Conservation (phyloP, 257 asterid species). For the Primulina huaijiensis region DNA sequence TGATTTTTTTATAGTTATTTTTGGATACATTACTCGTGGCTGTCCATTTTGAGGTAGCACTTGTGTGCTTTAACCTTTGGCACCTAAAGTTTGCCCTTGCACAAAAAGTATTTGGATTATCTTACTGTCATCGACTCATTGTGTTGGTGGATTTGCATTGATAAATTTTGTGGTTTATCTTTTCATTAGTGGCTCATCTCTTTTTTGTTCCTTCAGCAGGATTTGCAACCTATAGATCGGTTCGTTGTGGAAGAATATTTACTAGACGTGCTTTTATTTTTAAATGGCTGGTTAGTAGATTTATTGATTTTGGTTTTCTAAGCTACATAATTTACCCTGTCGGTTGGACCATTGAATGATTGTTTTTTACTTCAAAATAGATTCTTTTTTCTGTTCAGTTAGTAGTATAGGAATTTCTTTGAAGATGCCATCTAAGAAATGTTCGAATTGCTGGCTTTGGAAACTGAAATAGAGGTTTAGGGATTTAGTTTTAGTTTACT, state of each 20-base stretch:
- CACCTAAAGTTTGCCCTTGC: slow-evolving; percentile 1
- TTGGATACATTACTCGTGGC: neutral
- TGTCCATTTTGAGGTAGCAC: neutral
- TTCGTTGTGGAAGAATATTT: slow-evolving; percentile 93
- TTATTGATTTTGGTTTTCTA: slow-evolving; percentile 19
- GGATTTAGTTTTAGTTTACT: slow-evolving; percentile 11
- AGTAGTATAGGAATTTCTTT: neutral
- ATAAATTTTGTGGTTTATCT: slow-evolving; percentile 5
- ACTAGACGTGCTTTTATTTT: slow-evolving; percentile 82
- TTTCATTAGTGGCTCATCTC: slow-evolving; percentile 25
- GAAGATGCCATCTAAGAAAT: slow-evolving; percentile 5
- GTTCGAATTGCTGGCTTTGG: slow-evolving; percentile 19
- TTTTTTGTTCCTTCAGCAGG: slow-evolving; percentile 47
- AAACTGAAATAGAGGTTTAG: slow-evolving; percentile 11
- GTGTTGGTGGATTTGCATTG: neutral
- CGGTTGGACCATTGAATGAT: neutral
- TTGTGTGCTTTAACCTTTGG: neutral
- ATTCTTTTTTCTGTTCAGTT: neutral
- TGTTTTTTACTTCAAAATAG: neutral
- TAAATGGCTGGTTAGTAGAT: slow-evolving; percentile 94
- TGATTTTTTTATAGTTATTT: neutral
- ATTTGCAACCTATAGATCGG: slow-evolving; percentile 84
- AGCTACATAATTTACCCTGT: neutral
- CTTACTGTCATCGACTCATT: neutral
- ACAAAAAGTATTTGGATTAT: slow-evolving; percentile 1